Evolutionary conservation across 1,284 basidiomycete species (phyloP).

Genomic region (Retiboletus flavoniger): DNA sequence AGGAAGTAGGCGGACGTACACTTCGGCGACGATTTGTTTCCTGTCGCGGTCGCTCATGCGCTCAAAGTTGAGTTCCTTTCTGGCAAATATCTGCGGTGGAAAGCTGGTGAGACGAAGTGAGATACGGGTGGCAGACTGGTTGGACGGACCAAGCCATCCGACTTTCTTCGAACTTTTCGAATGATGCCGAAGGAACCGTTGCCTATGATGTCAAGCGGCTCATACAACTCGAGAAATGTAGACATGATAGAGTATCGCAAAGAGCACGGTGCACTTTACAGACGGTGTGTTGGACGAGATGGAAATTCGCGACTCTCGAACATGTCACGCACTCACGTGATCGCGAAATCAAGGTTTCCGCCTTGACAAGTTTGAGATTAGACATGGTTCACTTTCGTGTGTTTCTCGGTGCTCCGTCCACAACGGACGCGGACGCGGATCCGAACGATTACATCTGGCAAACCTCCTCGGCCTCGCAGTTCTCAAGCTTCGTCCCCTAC

Average conservation of each 20-base stretch:
- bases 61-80: slow-evolving; percentile 96
- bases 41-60: slow-evolving; percentile 90
- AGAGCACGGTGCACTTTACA: too few relatives aligned
- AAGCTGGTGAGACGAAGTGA: neutral
- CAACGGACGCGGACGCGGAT: slow-evolving; percentile 30
- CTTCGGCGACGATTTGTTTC: slow-evolving; percentile 96
- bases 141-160: slow-evolving; percentile 76
- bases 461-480: slow-evolving; percentile 22
- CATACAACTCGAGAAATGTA: slow-evolving; percentile 72
- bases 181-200: slow-evolving; percentile 98
- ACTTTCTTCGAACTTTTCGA: slow-evolving; percentile 83
- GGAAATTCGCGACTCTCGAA: slow-evolving; percentile 25
- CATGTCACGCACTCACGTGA: slow-evolving; percentile 34
- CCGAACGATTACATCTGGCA: slow-evolving; percentile 40
- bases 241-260: slow-evolving; percentile 30
- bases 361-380: too few relatives aligned
- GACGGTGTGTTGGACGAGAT: slow-evolving; percentile 15
- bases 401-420: slow-evolving; percentile 50
- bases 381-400: slow-evolving; percentile 36
- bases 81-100: slow-evolving; percentile 68
- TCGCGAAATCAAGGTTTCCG: slow-evolving; percentile 11
- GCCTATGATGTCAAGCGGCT: slow-evolving; percentile 88
- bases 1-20: slow-evolving; percentile 56
- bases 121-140: slow-evolving; percentile 8
- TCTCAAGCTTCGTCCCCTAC: slow-evolving; percentile 20